Evolutionary conservation across 2,329 filamentous ascomycete genomes (phyloP).

Genomic region (Pseudocercospora fijiensis): DNA sequence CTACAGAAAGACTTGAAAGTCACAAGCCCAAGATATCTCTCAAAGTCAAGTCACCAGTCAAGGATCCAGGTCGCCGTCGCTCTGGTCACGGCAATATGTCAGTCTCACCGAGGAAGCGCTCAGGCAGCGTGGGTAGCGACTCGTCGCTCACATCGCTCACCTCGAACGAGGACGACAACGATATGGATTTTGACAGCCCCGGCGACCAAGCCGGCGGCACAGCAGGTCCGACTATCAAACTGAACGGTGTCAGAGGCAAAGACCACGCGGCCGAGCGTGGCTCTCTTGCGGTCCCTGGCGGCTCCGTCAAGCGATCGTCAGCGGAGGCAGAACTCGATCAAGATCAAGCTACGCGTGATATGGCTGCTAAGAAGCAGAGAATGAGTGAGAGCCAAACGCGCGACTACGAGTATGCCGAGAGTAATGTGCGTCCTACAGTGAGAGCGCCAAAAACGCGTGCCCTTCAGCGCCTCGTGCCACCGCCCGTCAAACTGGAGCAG

Average conservation of each 20-base stretch:
- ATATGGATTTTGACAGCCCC: constrained; percentile 28
- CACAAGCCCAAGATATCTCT: constrained; percentile 34
- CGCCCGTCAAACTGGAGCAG: constrained; percentile 27
- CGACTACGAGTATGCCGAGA: constrained; percentile 35
- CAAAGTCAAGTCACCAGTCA: constrained; percentile 33
- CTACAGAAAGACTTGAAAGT: constrained; percentile 33
- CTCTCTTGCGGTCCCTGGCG: constrained; percentile 30
- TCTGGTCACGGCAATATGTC: constrained; percentile 28
- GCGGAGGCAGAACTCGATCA: constrained; percentile 37
- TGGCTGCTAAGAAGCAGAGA: constrained; percentile 38
- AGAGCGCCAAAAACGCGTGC: constrained; percentile 22
- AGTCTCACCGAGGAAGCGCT: constrained; percentile 31
- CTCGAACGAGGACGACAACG: constrained; percentile 34
- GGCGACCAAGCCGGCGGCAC: constrained; percentile 11
- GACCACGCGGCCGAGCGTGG: constrained; percentile 35
- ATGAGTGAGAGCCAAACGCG: constrained; percentile 33
- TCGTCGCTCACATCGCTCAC: constrained; percentile 40
- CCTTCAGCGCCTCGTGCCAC: constrained; percentile 24
- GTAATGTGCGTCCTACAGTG: constrained; percentile 33
- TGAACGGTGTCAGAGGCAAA: constrained; percentile 28
- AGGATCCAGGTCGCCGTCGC: constrained; percentile 22
- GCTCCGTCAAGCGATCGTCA: constrained; percentile 37
- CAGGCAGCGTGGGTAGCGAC: constrained; percentile 30
- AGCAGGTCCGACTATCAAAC: constrained; percentile 12
- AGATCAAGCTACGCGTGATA: constrained; percentile 30